These are phyloP conservation scores for Eragrostis curvula DNA, from an alignment of 176 grass and related monocot genomes.

Conservation along the genomic window DNA sequence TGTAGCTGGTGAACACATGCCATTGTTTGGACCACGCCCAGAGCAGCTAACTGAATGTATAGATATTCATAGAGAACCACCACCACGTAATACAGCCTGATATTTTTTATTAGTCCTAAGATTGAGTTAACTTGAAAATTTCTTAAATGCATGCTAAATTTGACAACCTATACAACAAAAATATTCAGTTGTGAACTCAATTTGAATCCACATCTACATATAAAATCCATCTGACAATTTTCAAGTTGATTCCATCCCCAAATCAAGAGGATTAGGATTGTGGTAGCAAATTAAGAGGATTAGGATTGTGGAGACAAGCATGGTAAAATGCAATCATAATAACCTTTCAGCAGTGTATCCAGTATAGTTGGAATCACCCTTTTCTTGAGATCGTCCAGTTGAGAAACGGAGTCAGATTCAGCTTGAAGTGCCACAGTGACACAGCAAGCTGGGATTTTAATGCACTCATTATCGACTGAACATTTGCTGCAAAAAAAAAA, in stretches of 20 bases:
- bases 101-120: background rate
- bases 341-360: slow-evolving; percentile 73
- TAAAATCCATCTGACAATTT: too few relatives aligned
- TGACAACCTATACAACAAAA: background rate
- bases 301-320: too few relatives aligned
- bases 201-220: too few relatives aligned
- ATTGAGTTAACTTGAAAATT: background rate
- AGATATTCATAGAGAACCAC: background rate
- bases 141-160: background rate
- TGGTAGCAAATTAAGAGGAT: too few relatives aligned
- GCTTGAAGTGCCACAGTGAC: slow-evolving; percentile 57
- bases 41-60: background rate
- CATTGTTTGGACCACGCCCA: background rate
- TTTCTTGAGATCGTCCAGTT: slow-evolving; percentile 69
- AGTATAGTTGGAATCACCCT: slow-evolving; percentile 68
- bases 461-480: slow-evolving; percentile 13
- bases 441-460: slow-evolving; percentile 56
- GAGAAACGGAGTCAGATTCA: slow-evolving; percentile 40
- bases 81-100: background rate
- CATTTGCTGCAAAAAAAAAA: slow-evolving; percentile 56
- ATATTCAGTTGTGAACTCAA: too few relatives aligned
- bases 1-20: background rate
- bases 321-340: slow-evolving; percentile 26
- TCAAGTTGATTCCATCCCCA: too few relatives aligned
- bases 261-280: too few relatives aligned